These are phyloP conservation scores for Cyclostephanos invisitatus DNA, from an alignment of 108 stramenopile genomes.

Conservation along the genomic window DNA sequence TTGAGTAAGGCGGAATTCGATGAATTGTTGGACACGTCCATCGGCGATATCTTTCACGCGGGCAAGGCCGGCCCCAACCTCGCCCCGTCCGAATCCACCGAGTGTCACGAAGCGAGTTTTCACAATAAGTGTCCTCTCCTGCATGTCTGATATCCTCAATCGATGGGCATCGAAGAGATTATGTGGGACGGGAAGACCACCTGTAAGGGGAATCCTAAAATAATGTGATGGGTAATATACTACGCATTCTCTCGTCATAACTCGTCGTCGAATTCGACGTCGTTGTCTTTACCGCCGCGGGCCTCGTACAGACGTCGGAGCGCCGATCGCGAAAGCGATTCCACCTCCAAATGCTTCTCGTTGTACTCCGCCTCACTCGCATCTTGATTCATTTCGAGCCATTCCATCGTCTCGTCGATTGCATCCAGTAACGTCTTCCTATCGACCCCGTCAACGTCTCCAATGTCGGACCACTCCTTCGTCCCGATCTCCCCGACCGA, in stretches of 20 bases:
- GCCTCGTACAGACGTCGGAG: slow-evolving; percentile 78
- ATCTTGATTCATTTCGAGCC: slow-evolving; percentile 94
- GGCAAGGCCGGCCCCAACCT: slow-evolving; percentile 23
- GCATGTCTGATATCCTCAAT: background rate
- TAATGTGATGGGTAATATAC: too few species aligned
- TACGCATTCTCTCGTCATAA: slow-evolving; percentile 36
- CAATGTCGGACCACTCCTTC: slow-evolving; percentile 23
- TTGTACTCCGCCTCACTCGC: slow-evolving; percentile 87
- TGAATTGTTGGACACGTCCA: slow-evolving; percentile 53
- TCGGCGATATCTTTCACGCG: slow-evolving; percentile 63
- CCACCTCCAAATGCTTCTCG: slow-evolving; percentile 89
- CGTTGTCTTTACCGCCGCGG: slow-evolving; percentile 52
- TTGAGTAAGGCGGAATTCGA: slow-evolving; percentile 67
- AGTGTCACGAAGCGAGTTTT: slow-evolving; percentile 15
- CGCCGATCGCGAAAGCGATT: slow-evolving; percentile 88
- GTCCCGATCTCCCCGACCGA: slow-evolving; percentile 85
- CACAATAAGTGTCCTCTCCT: slow-evolving; percentile 12
- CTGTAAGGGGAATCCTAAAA: too few species aligned
- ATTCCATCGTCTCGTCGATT: slow-evolving; percentile 91
- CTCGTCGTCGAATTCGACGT: slow-evolving; percentile 74
- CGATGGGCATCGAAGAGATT: too few species aligned
- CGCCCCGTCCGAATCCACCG: background rate
- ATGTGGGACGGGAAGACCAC: too few species aligned
- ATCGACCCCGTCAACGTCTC: slow-evolving; percentile 61
- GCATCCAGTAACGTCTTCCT: slow-evolving; percentile 80